phyloP scores from a whole-genome alignment of 805 yeast genomes.

The Torulaspora maleeae region DNA sequence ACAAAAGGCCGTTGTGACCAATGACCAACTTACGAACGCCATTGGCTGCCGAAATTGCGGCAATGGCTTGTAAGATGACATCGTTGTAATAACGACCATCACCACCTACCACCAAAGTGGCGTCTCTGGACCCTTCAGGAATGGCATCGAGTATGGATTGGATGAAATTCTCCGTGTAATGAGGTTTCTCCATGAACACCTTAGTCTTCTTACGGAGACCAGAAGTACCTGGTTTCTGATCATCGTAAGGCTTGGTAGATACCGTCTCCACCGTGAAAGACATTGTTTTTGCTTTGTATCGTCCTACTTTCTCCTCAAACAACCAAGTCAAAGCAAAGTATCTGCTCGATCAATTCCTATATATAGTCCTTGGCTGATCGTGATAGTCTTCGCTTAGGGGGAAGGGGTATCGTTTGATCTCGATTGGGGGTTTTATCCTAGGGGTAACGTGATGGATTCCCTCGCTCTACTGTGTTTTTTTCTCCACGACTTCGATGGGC shows the following conservation, averaged over 20 bases:
- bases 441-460: background rate
- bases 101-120: slow-evolving; percentile 89
- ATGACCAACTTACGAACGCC: slow-evolving; percentile 80
- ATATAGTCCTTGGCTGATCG: background rate
- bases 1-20: slow-evolving; percentile 82
- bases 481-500: background rate
- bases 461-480: background rate
- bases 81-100: slow-evolving; percentile 93
- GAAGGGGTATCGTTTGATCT: background rate
- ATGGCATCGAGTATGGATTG: slow-evolving; percentile 82
- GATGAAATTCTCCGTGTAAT: slow-evolving; percentile 90
- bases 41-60: slow-evolving; percentile 82
- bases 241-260: slow-evolving; percentile 70
- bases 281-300: slow-evolving; percentile 15
- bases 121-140: slow-evolving; percentile 76
- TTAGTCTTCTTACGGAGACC: slow-evolving; percentile 89
- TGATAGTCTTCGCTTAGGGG: background rate
- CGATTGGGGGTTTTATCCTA: background rate
- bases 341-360: too few relatives aligned
- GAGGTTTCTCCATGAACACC: slow-evolving; percentile 63
- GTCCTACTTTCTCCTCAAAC: background rate
- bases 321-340: too few relatives aligned
- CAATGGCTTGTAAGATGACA: slow-evolving; percentile 73
- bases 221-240: slow-evolving; percentile 97
- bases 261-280: slow-evolving; percentile 35